A percentile compares a stretch with the other conserved stretches of the same genome.
Conservation (phyloP, 1,139 yeast species). For the Blastobotrys serpentis region DNA sequence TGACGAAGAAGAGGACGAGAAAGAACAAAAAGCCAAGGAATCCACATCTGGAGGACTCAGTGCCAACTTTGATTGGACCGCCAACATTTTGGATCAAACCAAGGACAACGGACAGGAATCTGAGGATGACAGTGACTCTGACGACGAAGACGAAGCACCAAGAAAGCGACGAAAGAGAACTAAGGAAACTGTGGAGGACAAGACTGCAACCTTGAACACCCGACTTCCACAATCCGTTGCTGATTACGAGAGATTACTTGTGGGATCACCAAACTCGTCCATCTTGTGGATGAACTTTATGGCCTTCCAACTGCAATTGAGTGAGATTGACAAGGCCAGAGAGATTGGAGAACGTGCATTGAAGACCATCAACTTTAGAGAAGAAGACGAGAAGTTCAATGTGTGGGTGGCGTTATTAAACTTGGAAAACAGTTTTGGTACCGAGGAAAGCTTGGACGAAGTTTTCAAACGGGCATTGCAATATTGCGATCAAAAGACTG, state of each 20-base stretch:
- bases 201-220: slow-evolving; percentile 78
- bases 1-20: slow-evolving; percentile 34
- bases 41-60: slow-evolving; percentile 55
- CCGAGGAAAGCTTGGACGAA: slow-evolving; percentile 75
- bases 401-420: slow-evolving; percentile 95
- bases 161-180: slow-evolving; percentile 44
- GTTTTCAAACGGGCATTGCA: slow-evolving; percentile 81
- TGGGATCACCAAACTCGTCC: slow-evolving; percentile 93
- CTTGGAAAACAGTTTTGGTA: slow-evolving; percentile 91
- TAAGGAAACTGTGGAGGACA: slow-evolving; percentile 60
- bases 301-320: slow-evolving; percentile 94
- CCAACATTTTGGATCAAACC: slow-evolving; percentile 79
- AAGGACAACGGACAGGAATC: slow-evolving; percentile 56
- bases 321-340: slow-evolving; percentile 92
- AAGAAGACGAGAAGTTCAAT: slow-evolving; percentile 89
- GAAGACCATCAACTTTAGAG: slow-evolving; percentile 84
- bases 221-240: slow-evolving; percentile 87
- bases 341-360: slow-evolving; percentile 91
- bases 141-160: slow-evolving; percentile 32
- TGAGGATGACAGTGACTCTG: slow-evolving; percentile 41
- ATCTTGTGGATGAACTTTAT: slow-evolving; percentile 96
- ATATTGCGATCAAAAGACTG: slow-evolving; percentile 81
- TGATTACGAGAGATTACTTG: slow-evolving; percentile 86
- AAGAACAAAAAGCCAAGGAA: slow-evolving; percentile 15
- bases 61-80: slow-evolving; percentile 94